Conservation (phyloP, 2,329 filamentous ascomycete species). For the Penicillium italicum region DNA sequence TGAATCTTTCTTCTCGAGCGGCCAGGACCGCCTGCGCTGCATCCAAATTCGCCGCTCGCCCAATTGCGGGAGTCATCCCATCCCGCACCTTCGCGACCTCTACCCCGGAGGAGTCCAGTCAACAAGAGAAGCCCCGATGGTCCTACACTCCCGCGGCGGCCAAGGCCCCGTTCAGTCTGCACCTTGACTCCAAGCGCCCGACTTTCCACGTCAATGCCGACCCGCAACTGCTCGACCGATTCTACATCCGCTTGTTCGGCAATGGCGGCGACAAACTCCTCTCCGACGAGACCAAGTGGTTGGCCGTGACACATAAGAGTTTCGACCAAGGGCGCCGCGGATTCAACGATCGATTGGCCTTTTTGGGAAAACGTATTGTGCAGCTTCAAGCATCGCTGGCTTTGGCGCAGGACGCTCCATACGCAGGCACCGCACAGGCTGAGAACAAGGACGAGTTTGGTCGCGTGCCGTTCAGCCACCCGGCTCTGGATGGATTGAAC, state of each 20-base stretch:
- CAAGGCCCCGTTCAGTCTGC: constrained; percentile 60
- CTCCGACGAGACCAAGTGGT: constrained; percentile 90
- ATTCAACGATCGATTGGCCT: constrained; percentile 91
- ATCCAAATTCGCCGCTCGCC: constrained; percentile 18
- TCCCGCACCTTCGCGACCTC: constrained; percentile 27
- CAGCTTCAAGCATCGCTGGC: constrained; percentile 63
- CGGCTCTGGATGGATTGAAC: constrained; percentile 67
- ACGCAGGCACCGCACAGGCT: constrained; percentile 19
- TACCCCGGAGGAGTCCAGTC: constrained; percentile 24
- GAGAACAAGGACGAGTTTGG: constrained; percentile 50
- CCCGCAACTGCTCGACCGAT: constrained; percentile 67
- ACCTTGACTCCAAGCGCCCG: constrained; percentile 32
- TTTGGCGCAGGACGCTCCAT: constrained; percentile 51
- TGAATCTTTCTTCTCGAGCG: constrained; percentile 44
- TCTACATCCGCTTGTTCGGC: constrained; percentile 75
- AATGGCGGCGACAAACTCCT: constrained; percentile 68
- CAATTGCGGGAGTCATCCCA: constrained; percentile 13
- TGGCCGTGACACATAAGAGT: constrained; percentile 96
- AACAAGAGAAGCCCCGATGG: constrained; percentile 59
- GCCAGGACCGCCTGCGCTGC: constrained; percentile 35
- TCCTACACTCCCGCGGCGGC: constrained; percentile 65
- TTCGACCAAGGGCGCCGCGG: constrained; percentile 93
- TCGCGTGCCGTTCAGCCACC: constrained; percentile 65
- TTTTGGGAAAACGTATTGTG: constrained; percentile 66
- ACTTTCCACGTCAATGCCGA: constrained; percentile 69